Percentiles rank a stretch among this genome's conserved stretches.
Conservation (phyloP, 176 grass and related monocot genomes). For the Juncus inflexus region DNA sequence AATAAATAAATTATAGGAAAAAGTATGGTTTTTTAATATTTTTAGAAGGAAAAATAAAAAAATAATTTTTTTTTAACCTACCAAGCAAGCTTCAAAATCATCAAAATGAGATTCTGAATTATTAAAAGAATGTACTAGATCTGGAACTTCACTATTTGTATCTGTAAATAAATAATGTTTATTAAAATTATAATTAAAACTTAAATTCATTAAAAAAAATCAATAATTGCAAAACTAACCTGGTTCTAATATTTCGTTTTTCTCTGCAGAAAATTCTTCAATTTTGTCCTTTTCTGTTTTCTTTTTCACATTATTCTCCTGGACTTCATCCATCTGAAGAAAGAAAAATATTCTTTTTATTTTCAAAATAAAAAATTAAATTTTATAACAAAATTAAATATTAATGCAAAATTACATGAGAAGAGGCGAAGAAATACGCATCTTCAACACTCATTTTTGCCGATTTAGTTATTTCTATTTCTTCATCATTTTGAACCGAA, state of each 20-base stretch:
- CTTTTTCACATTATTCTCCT: conserved; percentile 24
- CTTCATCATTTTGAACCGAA: conserved; percentile 36
- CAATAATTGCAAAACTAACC: conserved; percentile 33
- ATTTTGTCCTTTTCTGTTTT: conserved; percentile 30
- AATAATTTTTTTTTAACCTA: conserved; percentile 19
- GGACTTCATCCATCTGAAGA: conserved; percentile 50
- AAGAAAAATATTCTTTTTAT: conserved; percentile 3
- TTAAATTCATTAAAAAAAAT: conserved; percentile 3
- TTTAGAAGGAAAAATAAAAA: no score
- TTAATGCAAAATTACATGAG: conserved; percentile 30
- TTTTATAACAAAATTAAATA: conserved; percentile 3
- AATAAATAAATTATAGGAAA: background rate
- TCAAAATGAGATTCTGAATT: conserved; percentile 41
- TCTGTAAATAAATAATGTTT: no score
- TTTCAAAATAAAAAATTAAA: background rate
- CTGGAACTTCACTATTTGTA: conserved; percentile 5
- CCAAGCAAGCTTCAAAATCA: conserved; percentile 86
- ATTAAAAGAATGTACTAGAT: background rate
- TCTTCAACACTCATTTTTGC: conserved; percentile 28
- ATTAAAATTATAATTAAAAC: conserved; percentile 14
- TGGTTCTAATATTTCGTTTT: conserved; percentile 30
- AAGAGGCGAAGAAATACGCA: conserved; percentile 25
- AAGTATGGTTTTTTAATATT: no score
- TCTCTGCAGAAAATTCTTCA: conserved; percentile 37
- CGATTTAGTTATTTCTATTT: conserved; percentile 3